Percentiles rank a stretch among this genome's conserved stretches.
These are phyloP conservation scores for Penicillium fimorum DNA, from an alignment of 495 filamentous ascomycete genomes.

Conservation along the genomic window DNA sequence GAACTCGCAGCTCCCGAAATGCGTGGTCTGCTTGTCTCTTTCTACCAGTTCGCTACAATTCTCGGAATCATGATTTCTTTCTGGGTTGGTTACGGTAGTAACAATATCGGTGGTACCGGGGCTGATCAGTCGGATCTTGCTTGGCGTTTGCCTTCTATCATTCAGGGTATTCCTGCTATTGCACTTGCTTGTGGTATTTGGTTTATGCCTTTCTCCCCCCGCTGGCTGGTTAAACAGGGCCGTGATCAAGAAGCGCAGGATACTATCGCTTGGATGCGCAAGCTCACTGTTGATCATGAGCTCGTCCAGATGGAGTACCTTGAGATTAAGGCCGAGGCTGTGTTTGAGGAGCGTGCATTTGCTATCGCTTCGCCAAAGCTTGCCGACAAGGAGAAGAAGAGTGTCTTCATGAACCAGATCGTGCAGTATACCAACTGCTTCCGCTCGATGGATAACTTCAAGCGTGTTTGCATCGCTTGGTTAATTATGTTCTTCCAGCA, in stretches of 20 bases:
- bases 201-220: conserved; percentile 45
- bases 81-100: conserved; percentile 65
- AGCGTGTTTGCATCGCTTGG: conserved; percentile 39
- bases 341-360: conserved; percentile 42
- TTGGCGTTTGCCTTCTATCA: conserved; percentile 51
- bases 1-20: conserved; percentile 75
- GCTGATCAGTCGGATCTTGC: conserved; percentile 37
- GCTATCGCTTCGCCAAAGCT: conserved; percentile 38
- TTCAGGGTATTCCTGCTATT: conserved; percentile 47
- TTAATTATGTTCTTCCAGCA: conserved; percentile 47
- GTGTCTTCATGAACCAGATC: conserved; percentile 35
- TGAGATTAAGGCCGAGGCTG: conserved; percentile 43
- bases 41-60: conserved; percentile 82
- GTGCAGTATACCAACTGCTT: conserved; percentile 38
- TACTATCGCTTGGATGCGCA: conserved; percentile 49
- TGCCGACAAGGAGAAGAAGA: conserved; percentile 29
- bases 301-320: conserved; percentile 46
- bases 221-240: conserved; percentile 50
- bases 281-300: conserved; percentile 33
- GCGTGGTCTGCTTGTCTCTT: conserved; percentile 68
- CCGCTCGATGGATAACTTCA: conserved; percentile 41
- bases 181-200: conserved; percentile 46
- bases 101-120: conserved; percentile 42
- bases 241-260: conserved; percentile 50
- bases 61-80: conserved; percentile 71